Evolutionary conservation across 2,329 filamentous ascomycete genomes (phyloP).

Genomic region (Ophiocordyceps unilateralis): DNA sequence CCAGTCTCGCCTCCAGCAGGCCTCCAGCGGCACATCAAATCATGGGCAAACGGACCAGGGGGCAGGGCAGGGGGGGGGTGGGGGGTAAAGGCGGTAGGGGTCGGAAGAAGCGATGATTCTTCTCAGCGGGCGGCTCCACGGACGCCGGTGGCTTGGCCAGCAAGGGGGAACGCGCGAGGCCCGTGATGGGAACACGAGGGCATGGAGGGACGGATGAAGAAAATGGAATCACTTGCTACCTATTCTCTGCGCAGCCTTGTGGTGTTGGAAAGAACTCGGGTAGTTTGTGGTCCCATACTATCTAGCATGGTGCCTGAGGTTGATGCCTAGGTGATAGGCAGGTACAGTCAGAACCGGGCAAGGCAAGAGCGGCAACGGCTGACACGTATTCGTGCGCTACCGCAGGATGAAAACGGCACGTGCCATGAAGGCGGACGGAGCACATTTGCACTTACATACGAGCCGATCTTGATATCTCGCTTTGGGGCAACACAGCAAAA

Average conservation of each 20-base stretch:
- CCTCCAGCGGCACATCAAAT: background rate
- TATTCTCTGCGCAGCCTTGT: background rate
- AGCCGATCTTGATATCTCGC: background rate
- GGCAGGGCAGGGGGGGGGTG: background rate
- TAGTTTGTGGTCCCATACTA: background rate
- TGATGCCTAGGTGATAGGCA: background rate
- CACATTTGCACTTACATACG: no score
- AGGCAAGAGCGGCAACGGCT: background rate
- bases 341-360: background rate
- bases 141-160: background rate
- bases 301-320: background rate
- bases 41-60: background rate
- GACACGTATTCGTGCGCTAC: background rate
- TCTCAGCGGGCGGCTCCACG: background rate
- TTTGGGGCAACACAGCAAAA: background rate
- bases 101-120: no score
- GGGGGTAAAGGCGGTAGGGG: no score
- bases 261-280: background rate
- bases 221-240: background rate
- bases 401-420: background rate
- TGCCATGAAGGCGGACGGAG: background rate
- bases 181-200: background rate
- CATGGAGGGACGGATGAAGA: background rate
- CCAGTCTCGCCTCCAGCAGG: background rate
- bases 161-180: background rate